Evolutionary conservation across 2,329 filamentous ascomycete genomes (phyloP), one percentile per base, ranked within the genome.

Genomic region (Acarospora socialis): DNA sequence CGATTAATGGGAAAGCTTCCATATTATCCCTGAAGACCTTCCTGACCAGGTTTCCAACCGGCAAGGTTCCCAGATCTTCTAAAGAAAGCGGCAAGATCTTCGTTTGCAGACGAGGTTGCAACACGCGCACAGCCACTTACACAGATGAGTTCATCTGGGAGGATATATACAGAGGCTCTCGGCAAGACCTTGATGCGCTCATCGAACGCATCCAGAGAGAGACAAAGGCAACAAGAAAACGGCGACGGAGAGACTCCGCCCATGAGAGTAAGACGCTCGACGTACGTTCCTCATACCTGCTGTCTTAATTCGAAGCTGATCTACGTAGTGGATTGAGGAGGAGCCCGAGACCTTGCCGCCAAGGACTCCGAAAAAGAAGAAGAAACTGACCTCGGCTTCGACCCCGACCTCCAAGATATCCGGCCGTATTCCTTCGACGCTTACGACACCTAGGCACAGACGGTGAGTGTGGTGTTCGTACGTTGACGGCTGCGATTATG

Each of bases 101-200:
- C 47, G 59, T 95, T 29, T 95, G 90, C 49, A 76, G 86, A 31
- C 68, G 87, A 51, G 90, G 83, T 14, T 92, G 86, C 48, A 92
- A 92, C 50, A 81, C 81, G 8, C 67, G 84, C 36, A 92, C 86
- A 15, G 79, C 83, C 13, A 84, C 75, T 14, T 98, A 95, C 51
- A 94, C 87, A 0, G 74, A 90, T 9, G 84, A 94, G 46, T 93
- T 98, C 43, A 53, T 70, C 2, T 98, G 90, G 90, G 84, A 94
- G 49, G 73, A 93, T 25, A 57, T 92, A 2, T 92, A 82, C 45
- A 63, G 61, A 0, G 74, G 73, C n/a, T 63, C 63, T 19, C 61
- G 64, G 14, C 65, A 75, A n/a, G 69, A 78, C 40, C 64, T 93
- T 18, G 67, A 70, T 28, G 51, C 63, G 4, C 54, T 93, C 26